These are phyloP conservation scores for Bassia scoparia DNA, from an alignment of 148 eudicot genomes.

Conservation along the genomic window DNA sequence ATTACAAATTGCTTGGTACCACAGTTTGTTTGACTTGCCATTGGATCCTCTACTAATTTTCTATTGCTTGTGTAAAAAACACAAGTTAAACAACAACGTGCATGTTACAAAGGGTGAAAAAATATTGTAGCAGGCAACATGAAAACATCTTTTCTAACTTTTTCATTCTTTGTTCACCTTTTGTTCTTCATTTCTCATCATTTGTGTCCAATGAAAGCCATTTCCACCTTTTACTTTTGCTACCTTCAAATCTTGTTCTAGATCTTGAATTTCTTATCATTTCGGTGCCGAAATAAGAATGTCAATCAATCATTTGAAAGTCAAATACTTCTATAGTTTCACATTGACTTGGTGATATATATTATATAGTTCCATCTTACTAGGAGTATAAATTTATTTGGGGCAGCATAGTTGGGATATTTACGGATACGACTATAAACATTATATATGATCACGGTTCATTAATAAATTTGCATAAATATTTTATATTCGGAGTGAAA, in stretches of 20 bases:
- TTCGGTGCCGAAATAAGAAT: constrained; percentile 16
- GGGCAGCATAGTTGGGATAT: too few relatives aligned
- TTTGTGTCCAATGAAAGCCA: not conserved
- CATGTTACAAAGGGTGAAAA: not conserved
- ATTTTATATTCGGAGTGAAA: too few relatives aligned
- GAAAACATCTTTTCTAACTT: constrained; percentile 16
- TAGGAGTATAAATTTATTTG: too few relatives aligned
- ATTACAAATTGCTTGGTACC: not conserved
- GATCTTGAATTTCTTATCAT: constrained; percentile 4
- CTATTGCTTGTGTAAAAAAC: not conserved
- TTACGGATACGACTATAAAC: too few relatives aligned
- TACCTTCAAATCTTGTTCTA: not conserved
- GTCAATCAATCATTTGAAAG: not conserved
- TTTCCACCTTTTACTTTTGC: not conserved
- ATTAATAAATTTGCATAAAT: too few relatives aligned
- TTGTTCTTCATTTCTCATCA: constrained; percentile 16
- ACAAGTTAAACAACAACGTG: not conserved
- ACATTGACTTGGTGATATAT: not conserved
- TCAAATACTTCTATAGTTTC: not conserved
- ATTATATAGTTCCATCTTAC: too few relatives aligned
- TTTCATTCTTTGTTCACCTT: constrained; percentile 11
- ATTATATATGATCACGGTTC: too few relatives aligned
- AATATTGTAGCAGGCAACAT: constrained; percentile 1
- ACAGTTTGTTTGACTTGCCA: constrained; percentile 26
- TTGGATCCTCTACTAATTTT: constrained; percentile 13